phyloP scores from a whole-genome alignment of 768 basidiomycete species.

The Leccinellum luteum region DNA sequence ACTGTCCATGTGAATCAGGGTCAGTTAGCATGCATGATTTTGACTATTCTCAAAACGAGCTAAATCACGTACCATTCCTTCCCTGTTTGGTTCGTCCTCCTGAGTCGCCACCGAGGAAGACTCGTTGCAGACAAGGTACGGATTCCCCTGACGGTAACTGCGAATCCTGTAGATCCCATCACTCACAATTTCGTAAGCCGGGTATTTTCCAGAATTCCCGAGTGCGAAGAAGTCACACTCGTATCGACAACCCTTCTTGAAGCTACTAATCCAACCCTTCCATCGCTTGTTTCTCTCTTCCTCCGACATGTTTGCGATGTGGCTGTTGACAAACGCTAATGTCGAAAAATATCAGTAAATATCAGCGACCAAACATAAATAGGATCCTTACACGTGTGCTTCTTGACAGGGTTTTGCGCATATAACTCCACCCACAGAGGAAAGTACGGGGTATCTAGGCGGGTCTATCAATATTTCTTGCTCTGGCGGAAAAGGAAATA shows the following conservation, averaged over 20 bases:
- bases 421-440: background rate
- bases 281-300: background rate
- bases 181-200: constrained; percentile 1
- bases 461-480: no score
- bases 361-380: background rate
- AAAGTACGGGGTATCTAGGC: constrained; percentile 1
- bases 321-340: background rate
- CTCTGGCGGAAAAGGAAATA: no score
- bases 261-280: background rate
- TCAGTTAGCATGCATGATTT: background rate
- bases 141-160: constrained; percentile 1
- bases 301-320: background rate
- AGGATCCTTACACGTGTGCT: background rate
- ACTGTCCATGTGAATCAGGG: background rate
- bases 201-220: background rate
- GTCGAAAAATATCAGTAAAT: background rate
- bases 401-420: background rate
- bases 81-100: background rate
- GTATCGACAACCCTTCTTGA: background rate
- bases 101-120: background rate
- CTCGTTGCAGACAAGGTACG: background rate
- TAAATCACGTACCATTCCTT: background rate
- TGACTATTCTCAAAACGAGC: background rate
- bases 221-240: constrained; percentile 3
- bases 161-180: constrained; percentile 3